Base-by-base conservation (phyloP, 208 protist genomes). In the Leishmania turanica region DNA sequence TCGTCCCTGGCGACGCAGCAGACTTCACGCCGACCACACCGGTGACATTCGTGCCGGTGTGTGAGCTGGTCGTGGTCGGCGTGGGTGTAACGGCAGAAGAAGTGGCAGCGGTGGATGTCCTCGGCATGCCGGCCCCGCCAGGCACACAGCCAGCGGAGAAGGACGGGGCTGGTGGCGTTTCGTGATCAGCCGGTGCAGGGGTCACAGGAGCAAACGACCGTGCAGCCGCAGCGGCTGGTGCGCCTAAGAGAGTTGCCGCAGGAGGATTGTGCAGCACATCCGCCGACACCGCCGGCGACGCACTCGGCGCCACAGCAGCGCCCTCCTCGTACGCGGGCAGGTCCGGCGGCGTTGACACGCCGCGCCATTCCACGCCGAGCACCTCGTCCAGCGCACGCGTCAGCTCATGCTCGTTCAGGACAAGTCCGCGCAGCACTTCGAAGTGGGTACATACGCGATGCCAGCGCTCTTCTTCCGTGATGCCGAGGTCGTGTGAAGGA, bases 341-440 rank as follows among this genome's bases (percentile, higher is more conserved):
- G 17, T 47, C 34, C 51, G n/a, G n/a, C 24, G 71, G n/a, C n/a
- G 31, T 58, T 24, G 71, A 76, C 31, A 15, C 54, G 40, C 54
- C 40, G 3, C 87, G 87, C 92, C 89, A 93, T 34, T 86, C 84
- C 54, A 47, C 53, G 2, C 90, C 89, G 34, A 94, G 80, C 19
- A 73, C 40, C 6, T 69, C 81, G 69, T 91, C 85, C 40, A 94
- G 68, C 6, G 79, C 71, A 42, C n/a, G n/a, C 13, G 70, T 71
- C n/a, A 94, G n/a, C 85, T 94, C 90, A 9, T 82, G 80, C 17
- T 64, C 69, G 68, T 94, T 96, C 15, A 88, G 80, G 13, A 93
- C 79, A 15, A 91, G 76, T 0, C 51, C 54, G 7, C 78, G 79
- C 47, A 92, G 65, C 53, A 66, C 65, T 51, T 81, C 45, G 15